A percentile compares a stretch with the other conserved stretches of the same genome.
phyloP scores from a whole-genome alignment of 345 rosid species.

The Arabidopsis arenosa region DNA sequence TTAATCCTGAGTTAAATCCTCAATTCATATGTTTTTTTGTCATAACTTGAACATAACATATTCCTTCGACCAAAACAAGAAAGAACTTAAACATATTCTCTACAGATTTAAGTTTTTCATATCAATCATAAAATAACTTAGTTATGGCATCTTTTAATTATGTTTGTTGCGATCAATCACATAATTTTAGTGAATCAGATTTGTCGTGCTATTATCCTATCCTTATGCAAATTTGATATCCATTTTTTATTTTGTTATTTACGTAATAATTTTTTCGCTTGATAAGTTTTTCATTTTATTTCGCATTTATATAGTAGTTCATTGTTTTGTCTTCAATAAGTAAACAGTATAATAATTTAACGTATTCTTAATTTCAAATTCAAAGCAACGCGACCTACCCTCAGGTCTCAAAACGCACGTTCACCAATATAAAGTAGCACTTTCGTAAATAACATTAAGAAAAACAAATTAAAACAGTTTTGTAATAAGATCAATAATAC shows the following conservation, averaged over 20 bases:
- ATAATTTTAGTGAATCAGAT: not conserved
- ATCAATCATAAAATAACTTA: not conserved
- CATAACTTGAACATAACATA: no score
- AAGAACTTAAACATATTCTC: no score
- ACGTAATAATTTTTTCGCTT: not conserved
- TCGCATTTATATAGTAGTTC: not conserved
- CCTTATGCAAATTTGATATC: not conserved
- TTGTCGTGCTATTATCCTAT: not conserved
- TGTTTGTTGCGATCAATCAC: not conserved
- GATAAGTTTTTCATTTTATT: not conserved
- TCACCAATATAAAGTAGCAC: constrained; percentile 29
- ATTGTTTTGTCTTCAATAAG: not conserved
- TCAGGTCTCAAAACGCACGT: constrained; percentile 39
- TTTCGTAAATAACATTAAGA: constrained; percentile 1
- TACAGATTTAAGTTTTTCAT: no score
- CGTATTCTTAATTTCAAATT: constrained; percentile 1
- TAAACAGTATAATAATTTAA: not conserved
- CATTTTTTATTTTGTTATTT: not conserved
- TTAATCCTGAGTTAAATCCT: not conserved
- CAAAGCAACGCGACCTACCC: constrained; percentile 40
- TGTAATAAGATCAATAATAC: no score
- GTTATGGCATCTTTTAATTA: not conserved
- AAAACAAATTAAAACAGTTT: no score
- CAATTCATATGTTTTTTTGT: not conserved
- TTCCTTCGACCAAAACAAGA: no score